phyloP scores from a whole-genome alignment of 768 basidiomycete species.

The Panellus pusillus region DNA sequence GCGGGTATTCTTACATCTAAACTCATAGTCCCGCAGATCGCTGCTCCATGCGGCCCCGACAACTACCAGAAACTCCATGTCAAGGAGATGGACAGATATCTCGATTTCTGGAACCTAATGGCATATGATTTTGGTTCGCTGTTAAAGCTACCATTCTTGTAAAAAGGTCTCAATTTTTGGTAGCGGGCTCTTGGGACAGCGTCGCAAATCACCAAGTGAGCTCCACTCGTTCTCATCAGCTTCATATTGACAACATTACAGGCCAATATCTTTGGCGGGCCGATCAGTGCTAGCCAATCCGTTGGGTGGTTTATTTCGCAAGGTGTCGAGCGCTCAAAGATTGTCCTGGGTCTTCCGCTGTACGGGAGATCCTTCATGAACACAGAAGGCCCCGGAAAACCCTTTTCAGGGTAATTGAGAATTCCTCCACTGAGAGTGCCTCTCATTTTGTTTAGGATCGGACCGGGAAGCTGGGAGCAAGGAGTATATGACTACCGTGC shows the following conservation, averaged over 20 bases:
- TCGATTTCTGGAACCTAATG: slow-evolving; percentile 99
- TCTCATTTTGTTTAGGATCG: slow-evolving; percentile 39
- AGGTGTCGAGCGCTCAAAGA: slow-evolving; percentile 71
- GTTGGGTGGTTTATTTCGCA: slow-evolving; percentile 65
- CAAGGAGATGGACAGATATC: slow-evolving; percentile 79
- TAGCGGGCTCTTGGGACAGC: slow-evolving; percentile 6
- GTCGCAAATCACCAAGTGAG: neutral
- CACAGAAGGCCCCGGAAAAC: slow-evolving; percentile 76
- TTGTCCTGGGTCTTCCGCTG: slow-evolving; percentile 89
- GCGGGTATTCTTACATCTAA: no score
- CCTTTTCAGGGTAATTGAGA: slow-evolving; percentile 60
- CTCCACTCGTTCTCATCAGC: neutral
- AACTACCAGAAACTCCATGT: slow-evolving; percentile 81
- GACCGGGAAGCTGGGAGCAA: slow-evolving; percentile 87
- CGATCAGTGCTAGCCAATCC: slow-evolving; percentile 61
- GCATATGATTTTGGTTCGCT: slow-evolving; percentile 74
- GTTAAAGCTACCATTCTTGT: neutral
- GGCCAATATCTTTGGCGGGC: slow-evolving; percentile 75
- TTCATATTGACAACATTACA: slow-evolving; percentile 53
- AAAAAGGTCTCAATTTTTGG: neutral
- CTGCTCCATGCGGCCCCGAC: slow-evolving; percentile 88
- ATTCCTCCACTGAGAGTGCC: neutral
- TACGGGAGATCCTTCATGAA: slow-evolving; percentile 92
- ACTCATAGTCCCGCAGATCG: no score
- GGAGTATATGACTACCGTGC: slow-evolving; percentile 93